Base-by-base conservation (phyloP, 2,329 filamentous ascomycete species). In the Penicillium paneum region DNA sequence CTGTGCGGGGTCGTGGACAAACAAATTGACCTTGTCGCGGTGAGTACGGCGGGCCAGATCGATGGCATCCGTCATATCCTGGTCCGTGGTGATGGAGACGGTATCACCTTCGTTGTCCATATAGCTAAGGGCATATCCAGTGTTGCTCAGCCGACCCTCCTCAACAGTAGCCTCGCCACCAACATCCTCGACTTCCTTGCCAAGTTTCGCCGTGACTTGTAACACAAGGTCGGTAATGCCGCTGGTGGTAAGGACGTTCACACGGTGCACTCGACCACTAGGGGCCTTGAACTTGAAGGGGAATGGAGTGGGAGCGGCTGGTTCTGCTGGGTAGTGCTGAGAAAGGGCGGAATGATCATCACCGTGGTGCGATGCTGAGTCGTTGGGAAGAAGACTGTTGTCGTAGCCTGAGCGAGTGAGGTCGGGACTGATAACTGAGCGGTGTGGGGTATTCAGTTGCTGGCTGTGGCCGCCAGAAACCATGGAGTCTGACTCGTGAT, bases 251-350 rank as follows among this genome's bases (percentile, higher is more conserved):
- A 86, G 80, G 28, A 97, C 87, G 68, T 97, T 94, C 47, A 99
- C 78, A 51, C 94, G 86, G 74, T 99, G 94, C 17, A 97, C 92
- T 49, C 94, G 90, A 42, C 93, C 94, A 64, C 90, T 92, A 1
- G 94, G 94, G 2, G 94, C 91, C 79, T 97, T 97, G 83, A 99
- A 99, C 75, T 99, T 99, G 85, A 99, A 99, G 3, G 93, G 85
- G 76, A 97, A 99, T 0, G 93, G 90, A 11, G 84, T 74, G 62
- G 95, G 90, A 65, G 89, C 83, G 5, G 65, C 79, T 7, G 73
- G 66, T 1, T 79, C 76, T 17, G 86, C 79, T 43, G 87, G 81
- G 8, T 75, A 66, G 3, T 79, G 76, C 15, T 86, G 81, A 38
- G 88, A 81, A 24, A 85, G 74, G 51, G 84, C 79, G 12, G 90